These are phyloP conservation scores for Singerocomus rubriflavus DNA, from an alignment of 1,284 basidiomycete species.

Conservation along the genomic window DNA sequence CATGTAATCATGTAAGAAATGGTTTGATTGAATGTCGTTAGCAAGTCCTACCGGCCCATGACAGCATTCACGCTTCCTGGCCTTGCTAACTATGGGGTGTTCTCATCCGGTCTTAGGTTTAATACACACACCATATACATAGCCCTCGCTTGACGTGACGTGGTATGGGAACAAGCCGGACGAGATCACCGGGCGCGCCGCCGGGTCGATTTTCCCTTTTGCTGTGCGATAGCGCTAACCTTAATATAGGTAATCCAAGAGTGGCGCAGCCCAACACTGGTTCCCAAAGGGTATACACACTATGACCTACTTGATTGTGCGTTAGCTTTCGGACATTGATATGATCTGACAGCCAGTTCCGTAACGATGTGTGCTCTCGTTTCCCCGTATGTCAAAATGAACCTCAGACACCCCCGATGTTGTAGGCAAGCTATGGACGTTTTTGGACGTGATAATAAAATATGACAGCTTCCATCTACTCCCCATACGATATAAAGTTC, in stretches of 20 bases:
- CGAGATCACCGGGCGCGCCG: conserved; percentile 1
- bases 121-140: background rate
- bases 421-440: background rate
- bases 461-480: background rate
- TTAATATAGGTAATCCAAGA: background rate
- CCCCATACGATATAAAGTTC: no score
- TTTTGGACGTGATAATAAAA: background rate
- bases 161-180: conserved; percentile 8
- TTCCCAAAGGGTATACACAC: background rate
- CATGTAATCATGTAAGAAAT: conserved; percentile 5
- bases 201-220: background rate
- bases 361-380: conserved; percentile 4
- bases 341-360: conserved; percentile 4
- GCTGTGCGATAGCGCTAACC: conserved; percentile 1
- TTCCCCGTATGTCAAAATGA: background rate
- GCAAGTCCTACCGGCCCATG: conserved; percentile 3
- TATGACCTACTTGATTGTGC: conserved; percentile 4
- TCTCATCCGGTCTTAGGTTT: background rate
- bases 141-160: conserved; percentile 10
- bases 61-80: background rate
- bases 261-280: background rate
- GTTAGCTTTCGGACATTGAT: background rate
- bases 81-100: background rate
- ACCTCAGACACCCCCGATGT: conserved; percentile 16
- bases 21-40: conserved; percentile 6